These are phyloP conservation scores for Henckelia pumila DNA, from an alignment of 257 asterid species.

Conservation along the genomic window DNA sequence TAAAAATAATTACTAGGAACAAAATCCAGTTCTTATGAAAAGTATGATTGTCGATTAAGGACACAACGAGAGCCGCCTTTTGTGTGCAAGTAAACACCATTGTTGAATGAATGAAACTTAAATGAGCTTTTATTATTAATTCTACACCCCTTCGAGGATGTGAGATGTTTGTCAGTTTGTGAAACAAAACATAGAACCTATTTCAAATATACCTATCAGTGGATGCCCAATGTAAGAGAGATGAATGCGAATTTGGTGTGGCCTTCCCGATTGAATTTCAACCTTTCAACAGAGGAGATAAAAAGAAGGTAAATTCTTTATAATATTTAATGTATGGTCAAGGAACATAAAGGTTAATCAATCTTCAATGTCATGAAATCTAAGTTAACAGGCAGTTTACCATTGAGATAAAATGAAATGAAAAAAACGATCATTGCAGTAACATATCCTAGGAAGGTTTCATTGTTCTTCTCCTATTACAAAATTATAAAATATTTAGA, in stretches of 20 bases:
- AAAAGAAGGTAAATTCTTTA: constrained; percentile 1
- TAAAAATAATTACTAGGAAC: background rate
- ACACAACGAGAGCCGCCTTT: constrained; percentile 3
- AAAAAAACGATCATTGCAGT: background rate
- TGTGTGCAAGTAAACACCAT: constrained; percentile 11
- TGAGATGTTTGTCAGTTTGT: constrained; percentile 13
- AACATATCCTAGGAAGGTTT: background rate
- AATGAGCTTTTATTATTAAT: background rate
- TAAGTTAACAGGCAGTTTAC: background rate
- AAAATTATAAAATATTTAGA: background rate
- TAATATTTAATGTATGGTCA: constrained; percentile 7
- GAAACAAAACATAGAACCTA: constrained; percentile 9
- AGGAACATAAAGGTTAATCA: constrained; percentile 11
- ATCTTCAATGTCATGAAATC: background rate
- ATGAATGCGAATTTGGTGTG: constrained; percentile 97
- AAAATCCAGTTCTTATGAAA: constrained; percentile 6
- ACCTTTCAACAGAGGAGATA: constrained; percentile 45
- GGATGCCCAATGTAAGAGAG: constrained; percentile 88
- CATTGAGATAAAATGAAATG: constrained; percentile 9
- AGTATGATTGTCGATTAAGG: background rate
- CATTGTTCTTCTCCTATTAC: background rate
- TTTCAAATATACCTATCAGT: constrained; percentile 48
- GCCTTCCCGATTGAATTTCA: constrained; percentile 96
- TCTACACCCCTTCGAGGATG: constrained; percentile 4
- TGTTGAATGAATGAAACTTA: background rate